A percentile compares a stretch with the other conserved stretches of the same genome.
Conservation (phyloP, 1,284 basidiomycete genomes). For the Trichosporon sp. region DNA sequence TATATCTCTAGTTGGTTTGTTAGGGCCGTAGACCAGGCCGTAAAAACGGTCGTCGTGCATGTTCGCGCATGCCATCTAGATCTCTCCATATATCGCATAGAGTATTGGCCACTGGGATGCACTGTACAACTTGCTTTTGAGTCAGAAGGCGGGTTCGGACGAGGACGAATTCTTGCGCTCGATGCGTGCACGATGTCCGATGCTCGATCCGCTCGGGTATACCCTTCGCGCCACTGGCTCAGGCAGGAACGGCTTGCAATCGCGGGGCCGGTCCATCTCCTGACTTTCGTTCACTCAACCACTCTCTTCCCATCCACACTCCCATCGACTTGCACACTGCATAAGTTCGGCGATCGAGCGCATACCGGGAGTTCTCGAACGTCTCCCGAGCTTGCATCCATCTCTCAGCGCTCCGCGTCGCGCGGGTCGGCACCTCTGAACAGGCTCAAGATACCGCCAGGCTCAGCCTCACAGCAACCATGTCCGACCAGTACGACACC, state of each 20-base stretch:
- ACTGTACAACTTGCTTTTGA: constrained; percentile 1
- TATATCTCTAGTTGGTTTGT: background rate
- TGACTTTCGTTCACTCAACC: background rate
- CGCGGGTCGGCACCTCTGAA: background rate
- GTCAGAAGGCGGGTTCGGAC: background rate
- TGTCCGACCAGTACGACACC: constrained; percentile 11
- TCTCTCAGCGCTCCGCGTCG: background rate
- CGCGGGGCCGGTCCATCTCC: background rate
- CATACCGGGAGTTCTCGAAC: background rate
- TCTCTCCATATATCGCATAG: background rate
- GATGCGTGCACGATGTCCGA: background rate
- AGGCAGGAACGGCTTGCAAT: background rate
- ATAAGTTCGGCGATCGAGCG: background rate
- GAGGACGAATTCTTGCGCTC: background rate
- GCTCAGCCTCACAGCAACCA: background rate
- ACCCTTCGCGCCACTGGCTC: background rate
- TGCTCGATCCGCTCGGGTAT: background rate
- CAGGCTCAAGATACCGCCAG: background rate
- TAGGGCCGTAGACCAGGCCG: background rate
- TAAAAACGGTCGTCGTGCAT: background rate
- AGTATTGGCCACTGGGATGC: background rate
- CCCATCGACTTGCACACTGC: background rate
- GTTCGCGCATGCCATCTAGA: background rate
- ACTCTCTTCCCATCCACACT: background rate
- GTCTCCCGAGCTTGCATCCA: background rate